Evolutionary conservation across 805 yeast species (phyloP), one percentile per base, ranked within the genome.

Genomic region (Kodamaea nitidulidarum): DNA sequence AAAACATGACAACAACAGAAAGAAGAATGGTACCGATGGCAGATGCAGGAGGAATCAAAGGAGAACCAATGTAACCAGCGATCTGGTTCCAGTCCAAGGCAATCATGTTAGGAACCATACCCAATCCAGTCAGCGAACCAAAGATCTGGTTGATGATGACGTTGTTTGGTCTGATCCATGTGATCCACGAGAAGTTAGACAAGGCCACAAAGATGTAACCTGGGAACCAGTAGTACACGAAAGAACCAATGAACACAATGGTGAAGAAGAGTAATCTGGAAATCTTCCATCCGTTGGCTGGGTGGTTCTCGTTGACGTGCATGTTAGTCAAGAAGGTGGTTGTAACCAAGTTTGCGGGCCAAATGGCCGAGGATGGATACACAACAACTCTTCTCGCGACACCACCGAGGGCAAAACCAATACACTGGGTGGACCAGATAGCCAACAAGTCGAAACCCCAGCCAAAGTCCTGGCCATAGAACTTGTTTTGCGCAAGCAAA

Each of bases 321-420:
- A 60, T 73, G 70, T 52, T 76, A 65, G 62, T 75, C 67, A 62
- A 55, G 47, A 80, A 71, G 15, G 84, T 78, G 18, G 78, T 52
- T 4, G 80, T 68, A 37, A 80, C 84, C 54, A 84, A 66, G 50
- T 73, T 73, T 2, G 76, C 58, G 4, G 91, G 91, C 90, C 90
- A 84, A 37, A 81, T 70, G 59, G 80, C 75, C n/a, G 77, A 64
- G 4, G 81, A 71, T 4, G 88, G 83, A 42, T 74, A 73, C 11
- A 83, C 81, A 44, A 83, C 66, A 25, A 80, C 65, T 46, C 75
- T 70, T 46, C 82, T 67, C 29, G 75, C 65, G 41, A 82, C 38
- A 21, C 90, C 90, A 32, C 85, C 86, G 38, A 79, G 56, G 18
- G 84, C 81, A 46, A 78, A 78, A 7, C 90, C 88, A 37, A 83